Percentiles rank a stretch among this genome's conserved stretches.
Evolutionary conservation across 1,139 yeast species (phyloP).

Genomic region (Scheffersomyces titani): DNA sequence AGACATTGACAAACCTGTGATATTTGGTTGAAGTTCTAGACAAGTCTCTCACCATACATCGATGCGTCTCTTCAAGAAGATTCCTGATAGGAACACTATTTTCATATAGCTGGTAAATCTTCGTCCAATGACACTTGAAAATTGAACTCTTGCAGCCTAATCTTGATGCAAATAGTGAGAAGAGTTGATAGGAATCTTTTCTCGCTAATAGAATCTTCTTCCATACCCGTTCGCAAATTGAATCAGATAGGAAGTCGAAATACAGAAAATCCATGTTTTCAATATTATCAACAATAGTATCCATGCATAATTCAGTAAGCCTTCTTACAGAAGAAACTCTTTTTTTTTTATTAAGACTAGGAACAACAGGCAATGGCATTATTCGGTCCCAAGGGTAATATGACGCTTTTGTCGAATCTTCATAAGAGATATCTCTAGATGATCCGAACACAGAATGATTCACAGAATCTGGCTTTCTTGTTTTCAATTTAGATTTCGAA

Average conservation of each 20-base stretch:
- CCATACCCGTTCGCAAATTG: slow-evolving; percentile 28
- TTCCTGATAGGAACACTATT: slow-evolving; percentile 1
- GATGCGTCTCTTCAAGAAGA: slow-evolving; percentile 6
- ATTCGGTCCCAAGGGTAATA: background rate
- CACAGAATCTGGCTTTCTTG: background rate
- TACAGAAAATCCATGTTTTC: slow-evolving; percentile 20
- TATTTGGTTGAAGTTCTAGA: slow-evolving; percentile 7
- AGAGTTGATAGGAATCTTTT: slow-evolving; percentile 33
- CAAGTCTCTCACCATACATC: slow-evolving; percentile 3
- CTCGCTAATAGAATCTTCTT: slow-evolving; percentile 21
- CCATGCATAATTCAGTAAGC: slow-evolving; percentile 21
- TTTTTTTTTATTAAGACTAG: background rate
- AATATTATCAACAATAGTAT: slow-evolving; percentile 28
- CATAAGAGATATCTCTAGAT: background rate
- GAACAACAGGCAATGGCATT: background rate
- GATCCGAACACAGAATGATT: background rate
- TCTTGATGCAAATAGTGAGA: slow-evolving; percentile 27
- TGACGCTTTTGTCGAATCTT: background rate
- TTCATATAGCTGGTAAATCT: background rate
- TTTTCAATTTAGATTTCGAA: background rate
- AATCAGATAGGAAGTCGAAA: background rate
- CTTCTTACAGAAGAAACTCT: background rate
- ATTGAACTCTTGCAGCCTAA: slow-evolving; percentile 14
- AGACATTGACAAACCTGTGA: slow-evolving; percentile 40
- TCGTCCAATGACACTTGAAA: background rate